Evolutionary conservation across 2,329 filamentous ascomycete species (phyloP).

Genomic region (Colletotrichum salicis): DNA sequence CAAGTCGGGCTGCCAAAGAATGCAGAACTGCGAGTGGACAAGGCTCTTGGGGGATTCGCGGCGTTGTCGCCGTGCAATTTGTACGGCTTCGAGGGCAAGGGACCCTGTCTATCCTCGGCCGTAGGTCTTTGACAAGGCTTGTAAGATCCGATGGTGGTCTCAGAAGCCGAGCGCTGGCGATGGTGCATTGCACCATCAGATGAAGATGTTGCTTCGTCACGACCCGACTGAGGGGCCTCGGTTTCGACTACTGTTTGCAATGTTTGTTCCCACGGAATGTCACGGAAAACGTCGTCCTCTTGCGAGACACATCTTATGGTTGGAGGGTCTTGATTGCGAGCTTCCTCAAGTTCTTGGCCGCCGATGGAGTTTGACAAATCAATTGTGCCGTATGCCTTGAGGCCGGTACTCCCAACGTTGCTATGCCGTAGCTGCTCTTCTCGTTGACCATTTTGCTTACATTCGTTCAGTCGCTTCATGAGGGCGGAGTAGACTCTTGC

Average conservation of each 20-base stretch:
- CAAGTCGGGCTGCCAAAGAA: conserved; percentile 64
- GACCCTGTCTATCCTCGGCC: background rate
- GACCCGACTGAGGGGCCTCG: background rate
- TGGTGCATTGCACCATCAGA: conserved; percentile 7
- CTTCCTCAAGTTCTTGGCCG: background rate
- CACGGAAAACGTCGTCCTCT: conserved; percentile 48
- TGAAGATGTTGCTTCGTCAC: background rate
- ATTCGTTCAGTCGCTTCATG: conserved; percentile 64
- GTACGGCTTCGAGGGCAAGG: background rate
- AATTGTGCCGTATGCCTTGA: background rate
- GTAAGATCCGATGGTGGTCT: background rate
- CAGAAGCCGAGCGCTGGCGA: background rate
- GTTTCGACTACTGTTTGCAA: background rate
- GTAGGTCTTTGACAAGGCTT: background rate
- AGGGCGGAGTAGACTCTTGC: conserved; percentile 72
- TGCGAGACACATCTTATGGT: conserved; percentile 46
- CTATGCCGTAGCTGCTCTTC: background rate
- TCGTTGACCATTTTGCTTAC: conserved; percentile 37
- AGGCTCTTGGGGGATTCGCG: conserved; percentile 40
- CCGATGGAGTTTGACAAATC: background rate
- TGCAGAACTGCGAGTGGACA: conserved; percentile 57
- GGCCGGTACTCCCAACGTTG: too few relatives aligned
- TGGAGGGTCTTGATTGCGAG: background rate
- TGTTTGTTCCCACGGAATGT: conserved; percentile 14
- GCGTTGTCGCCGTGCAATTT: conserved; percentile 14